These are phyloP conservation scores for Helicostylum pulchrum DNA, from an alignment of 192 early-diverging fungal genomes.

Conservation along the genomic window DNA sequence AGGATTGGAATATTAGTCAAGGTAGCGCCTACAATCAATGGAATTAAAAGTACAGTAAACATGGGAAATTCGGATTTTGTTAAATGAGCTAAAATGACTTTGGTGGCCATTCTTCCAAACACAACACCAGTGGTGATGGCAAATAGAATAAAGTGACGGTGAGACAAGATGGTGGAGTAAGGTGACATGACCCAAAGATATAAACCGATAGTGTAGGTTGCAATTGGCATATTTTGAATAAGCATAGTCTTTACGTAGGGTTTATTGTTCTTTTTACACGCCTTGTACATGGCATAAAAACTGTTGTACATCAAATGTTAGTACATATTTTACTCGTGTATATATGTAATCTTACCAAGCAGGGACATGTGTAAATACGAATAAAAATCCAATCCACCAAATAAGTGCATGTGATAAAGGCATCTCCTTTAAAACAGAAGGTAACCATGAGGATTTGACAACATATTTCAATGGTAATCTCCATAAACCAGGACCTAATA, in stretches of 20 bases:
- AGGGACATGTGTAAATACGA: slow-evolving; percentile 33
- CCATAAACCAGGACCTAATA: slow-evolving; percentile 24
- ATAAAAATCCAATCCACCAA: slow-evolving; percentile 16
- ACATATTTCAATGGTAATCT: slow-evolving; percentile 5
- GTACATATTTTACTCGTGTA: no score
- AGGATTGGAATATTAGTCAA: slow-evolving; percentile 60
- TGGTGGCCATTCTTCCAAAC: slow-evolving; percentile 84
- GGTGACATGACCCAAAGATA: slow-evolving; percentile 70
- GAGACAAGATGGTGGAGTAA: slow-evolving; percentile 61
- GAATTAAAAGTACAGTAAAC: slow-evolving; percentile 76
- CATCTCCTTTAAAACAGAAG: slow-evolving; percentile 5
- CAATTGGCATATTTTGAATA: slow-evolving; percentile 62
- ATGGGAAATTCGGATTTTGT: slow-evolving; percentile 80
- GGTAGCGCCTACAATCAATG: slow-evolving; percentile 69
- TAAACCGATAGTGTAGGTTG: slow-evolving; percentile 56
- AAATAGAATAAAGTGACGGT: slow-evolving; percentile 74
- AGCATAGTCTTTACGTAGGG: slow-evolving; percentile 56
- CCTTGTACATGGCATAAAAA: slow-evolving; percentile 37
- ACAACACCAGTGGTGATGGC: slow-evolving; percentile 74
- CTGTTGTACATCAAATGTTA: no score
- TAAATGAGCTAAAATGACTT: slow-evolving; percentile 88
- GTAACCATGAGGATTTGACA: slow-evolving; percentile 12
- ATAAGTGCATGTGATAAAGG: slow-evolving; percentile 17
- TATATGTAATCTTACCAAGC: slow-evolving; percentile 23
- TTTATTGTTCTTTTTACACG: slow-evolving; percentile 52